Evolutionary conservation across 768 basidiomycete genomes (phyloP).

Genomic region (Auriculariales sp.): DNA sequence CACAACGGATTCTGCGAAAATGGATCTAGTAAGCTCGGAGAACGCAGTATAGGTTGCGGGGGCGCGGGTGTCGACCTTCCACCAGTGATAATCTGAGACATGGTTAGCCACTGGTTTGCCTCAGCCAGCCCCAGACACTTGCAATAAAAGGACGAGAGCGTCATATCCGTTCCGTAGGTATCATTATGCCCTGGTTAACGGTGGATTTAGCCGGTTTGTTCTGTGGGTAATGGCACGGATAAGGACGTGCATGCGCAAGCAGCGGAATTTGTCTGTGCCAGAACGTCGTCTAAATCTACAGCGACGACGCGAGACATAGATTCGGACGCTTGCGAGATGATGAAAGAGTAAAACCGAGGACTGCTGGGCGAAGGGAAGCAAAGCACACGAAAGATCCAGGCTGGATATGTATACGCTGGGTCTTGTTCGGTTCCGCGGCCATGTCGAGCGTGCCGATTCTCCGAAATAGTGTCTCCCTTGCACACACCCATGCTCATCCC

Average conservation of each 20-base stretch:
- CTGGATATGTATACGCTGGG: not conserved
- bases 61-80: conserved; percentile 37
- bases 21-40: conserved; percentile 1
- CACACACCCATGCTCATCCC: not conserved
- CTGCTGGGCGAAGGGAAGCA: not conserved
- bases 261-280: conserved; percentile 43
- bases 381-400: not conserved
- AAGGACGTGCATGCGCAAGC: conserved; percentile 39
- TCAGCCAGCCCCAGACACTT: conserved; percentile 12
- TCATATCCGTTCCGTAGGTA: conserved; percentile 40
- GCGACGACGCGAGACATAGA: conserved; percentile 34
- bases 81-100: conserved; percentile 53
- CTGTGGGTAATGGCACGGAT: not conserved
- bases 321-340: not conserved
- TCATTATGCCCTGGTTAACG: conserved; percentile 52
- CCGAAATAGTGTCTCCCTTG: not conserved
- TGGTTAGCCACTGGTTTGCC: not conserved
- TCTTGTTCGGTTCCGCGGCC: not conserved
- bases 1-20: conserved; percentile 34
- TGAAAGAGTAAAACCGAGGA: not conserved
- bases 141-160: conserved; percentile 46
- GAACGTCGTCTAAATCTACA: conserved; percentile 55
- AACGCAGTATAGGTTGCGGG: not conserved
- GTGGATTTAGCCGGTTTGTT: not conserved
- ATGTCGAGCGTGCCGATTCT: not conserved